Evolutionary conservation across 2,329 filamentous ascomycete species (phyloP), one percentile per base, ranked within the genome.

Genomic region (Basipetospora chlamydospora): DNA sequence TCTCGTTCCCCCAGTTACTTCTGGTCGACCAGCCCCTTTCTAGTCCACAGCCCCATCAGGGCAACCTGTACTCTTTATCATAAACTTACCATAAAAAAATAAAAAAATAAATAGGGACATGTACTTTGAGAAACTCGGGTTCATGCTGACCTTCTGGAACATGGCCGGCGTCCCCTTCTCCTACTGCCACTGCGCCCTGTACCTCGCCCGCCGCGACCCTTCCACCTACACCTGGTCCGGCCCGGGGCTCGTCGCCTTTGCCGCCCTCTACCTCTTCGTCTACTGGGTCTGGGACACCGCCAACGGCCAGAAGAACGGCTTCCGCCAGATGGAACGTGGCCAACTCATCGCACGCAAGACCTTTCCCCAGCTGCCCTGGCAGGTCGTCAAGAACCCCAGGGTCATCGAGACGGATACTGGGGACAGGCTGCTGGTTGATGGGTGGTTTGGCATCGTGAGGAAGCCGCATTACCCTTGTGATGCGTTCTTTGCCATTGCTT

Each of bases 81-180:
- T n/a, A n/a, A n/a, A 53, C 93, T 94, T 56, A 72, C 85, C 41
- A 81, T 81, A 7, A 90, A 83, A 35, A 94, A 86, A 57, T 57
- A 54, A 49, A 52, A 38, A 9, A 12, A 26, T n/a, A n/a, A n/a
- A n/a, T n/a, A 57, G 55, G 80, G 86, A 94, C 51, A 93, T 94
- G 80, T 93, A 92, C 65, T 88, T 85, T 49, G 86, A 94, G 66
- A 94, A 94, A 62, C 87, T 83, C 73, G 86, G 86, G 37, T 94
- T 94, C 65, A 93, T 94, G 86, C 73, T 94, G 46, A 92, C 90
- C 57, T 94, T 94, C 73, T 94, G 86, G 86, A 94, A 93, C 60
- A 66, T 94, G 55, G 85, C 86, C 31, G 86, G 86, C 46, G 86
- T 94, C 18, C 86, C 86, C 12, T 68, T 94, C 38, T 85, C 77